Evolutionary conservation across 2,329 filamentous ascomycete species (phyloP).

Genomic region (Colletotrichum cuscutae): DNA sequence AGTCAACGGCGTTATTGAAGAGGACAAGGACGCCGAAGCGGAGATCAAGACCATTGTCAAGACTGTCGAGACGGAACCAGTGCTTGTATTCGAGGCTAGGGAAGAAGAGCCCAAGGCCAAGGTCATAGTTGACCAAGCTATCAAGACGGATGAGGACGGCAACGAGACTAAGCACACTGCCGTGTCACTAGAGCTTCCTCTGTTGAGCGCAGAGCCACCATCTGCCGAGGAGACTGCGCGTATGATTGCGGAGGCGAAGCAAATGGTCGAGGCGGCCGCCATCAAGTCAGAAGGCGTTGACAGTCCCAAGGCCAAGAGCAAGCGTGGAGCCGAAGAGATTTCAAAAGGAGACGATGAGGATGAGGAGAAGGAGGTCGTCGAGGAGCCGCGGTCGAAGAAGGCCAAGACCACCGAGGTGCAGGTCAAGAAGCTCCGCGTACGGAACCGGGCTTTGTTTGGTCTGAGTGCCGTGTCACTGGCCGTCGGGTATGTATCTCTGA

Average conservation of each 20-base stretch:
- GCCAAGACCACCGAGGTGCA: slow-evolving; percentile 79
- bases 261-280: slow-evolving; percentile 81
- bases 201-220: slow-evolving; percentile 69
- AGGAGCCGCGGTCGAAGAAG: slow-evolving; percentile 74
- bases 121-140: slow-evolving; percentile 75
- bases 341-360: slow-evolving; percentile 71
- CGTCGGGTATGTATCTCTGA: slow-evolving; percentile 71
- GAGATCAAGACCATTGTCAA: slow-evolving; percentile 52
- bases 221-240: slow-evolving; percentile 81
- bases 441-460: slow-evolving; percentile 85
- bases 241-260: slow-evolving; percentile 87
- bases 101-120: slow-evolving; percentile 71
- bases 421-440: slow-evolving; percentile 85
- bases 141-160: slow-evolving; percentile 63
- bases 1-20: slow-evolving; percentile 42
- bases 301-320: slow-evolving; percentile 58
- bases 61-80: slow-evolving; percentile 61
- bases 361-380: slow-evolving; percentile 55
- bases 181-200: slow-evolving; percentile 80
- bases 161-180: slow-evolving; percentile 77
- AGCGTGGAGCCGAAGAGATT: slow-evolving; percentile 81
- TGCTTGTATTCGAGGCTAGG: slow-evolving; percentile 59
- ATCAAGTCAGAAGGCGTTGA: slow-evolving; percentile 48
- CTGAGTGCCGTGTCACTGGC: slow-evolving; percentile 83
- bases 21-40: slow-evolving; percentile 42